Conservation (phyloP, 805 yeast genomes). For the Pichia phayaonensis region DNA sequence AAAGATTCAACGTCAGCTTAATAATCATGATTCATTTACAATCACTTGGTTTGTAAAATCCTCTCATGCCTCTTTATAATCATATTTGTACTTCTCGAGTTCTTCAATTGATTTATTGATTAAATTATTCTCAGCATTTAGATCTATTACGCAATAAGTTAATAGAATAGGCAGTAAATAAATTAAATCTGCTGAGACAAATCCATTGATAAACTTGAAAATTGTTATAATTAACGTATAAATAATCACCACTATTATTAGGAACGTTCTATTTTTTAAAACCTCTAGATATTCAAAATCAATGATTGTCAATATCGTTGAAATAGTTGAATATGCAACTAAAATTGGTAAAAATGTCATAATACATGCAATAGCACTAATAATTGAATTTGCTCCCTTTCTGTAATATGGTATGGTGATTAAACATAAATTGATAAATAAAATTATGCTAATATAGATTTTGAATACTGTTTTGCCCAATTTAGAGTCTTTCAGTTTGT, state of each 20-base stretch:
- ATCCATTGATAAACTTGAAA: constrained; percentile 8
- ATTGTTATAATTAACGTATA: constrained; percentile 8
- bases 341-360: constrained; percentile 10
- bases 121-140: constrained; percentile 14
- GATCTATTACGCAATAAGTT: constrained; percentile 14
- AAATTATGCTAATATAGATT: constrained; percentile 12
- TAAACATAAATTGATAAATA: constrained; percentile 21
- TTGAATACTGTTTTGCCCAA: constrained; percentile 9
- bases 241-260: background rate
- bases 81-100: constrained; percentile 21
- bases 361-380: constrained; percentile 22
- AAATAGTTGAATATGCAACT: background rate
- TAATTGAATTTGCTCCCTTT: constrained; percentile 14
- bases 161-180: constrained; percentile 23
- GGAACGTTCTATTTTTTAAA: background rate
- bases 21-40: constrained; percentile 1
- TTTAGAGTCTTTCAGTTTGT: constrained; percentile 10
- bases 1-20: constrained; percentile 6
- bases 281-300: background rate
- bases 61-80: constrained; percentile 27
- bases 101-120: constrained; percentile 15
- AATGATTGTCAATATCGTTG: background rate
- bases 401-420: constrained; percentile 25
- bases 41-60: constrained; percentile 14
- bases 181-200: constrained; percentile 16